Evolutionary conservation across 2,329 filamentous ascomycete species (phyloP).

Genomic region (Fusarium sp.): DNA sequence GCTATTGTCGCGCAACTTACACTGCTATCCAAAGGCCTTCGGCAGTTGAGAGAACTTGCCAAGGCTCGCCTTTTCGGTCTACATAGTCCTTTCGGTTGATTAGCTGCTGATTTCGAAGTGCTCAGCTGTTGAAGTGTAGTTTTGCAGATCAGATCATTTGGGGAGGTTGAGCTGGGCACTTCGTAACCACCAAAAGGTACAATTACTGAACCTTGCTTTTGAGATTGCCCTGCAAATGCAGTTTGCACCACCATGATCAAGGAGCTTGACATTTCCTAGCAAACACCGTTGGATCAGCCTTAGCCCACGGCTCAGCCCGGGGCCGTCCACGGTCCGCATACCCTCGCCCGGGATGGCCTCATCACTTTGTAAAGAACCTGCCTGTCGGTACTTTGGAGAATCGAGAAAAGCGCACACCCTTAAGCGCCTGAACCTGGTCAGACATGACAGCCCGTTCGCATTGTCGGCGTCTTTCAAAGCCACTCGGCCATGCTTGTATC

Average conservation of each 20-base stretch:
- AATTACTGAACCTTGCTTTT: background rate
- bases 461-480: constrained; percentile 49
- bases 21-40: no score
- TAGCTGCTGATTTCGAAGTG: constrained; percentile 59
- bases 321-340: constrained; percentile 35
- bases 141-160: constrained; percentile 62
- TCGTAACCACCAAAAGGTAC: constrained; percentile 54
- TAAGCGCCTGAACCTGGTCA: background rate
- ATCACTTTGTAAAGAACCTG: no score
- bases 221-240: constrained; percentile 24
- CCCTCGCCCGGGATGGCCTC: constrained; percentile 30
- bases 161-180: constrained; percentile 52
- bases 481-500: constrained; percentile 61
- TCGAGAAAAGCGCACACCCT: background rate
- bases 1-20: no score
- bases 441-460: no score
- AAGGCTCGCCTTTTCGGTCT: no score
- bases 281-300: constrained; percentile 49
- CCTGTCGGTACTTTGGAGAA: background rate
- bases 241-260: constrained; percentile 28
- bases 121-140: constrained; percentile 60
- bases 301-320: constrained; percentile 46
- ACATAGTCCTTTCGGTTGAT: no score
- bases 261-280: constrained; percentile 45
- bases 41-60: no score